Percentiles rank a stretch among this genome's conserved stretches.
Evolutionary conservation across 2,329 filamentous ascomycete genomes (phyloP).

Genomic region (Colletotrichum viniferum): DNA sequence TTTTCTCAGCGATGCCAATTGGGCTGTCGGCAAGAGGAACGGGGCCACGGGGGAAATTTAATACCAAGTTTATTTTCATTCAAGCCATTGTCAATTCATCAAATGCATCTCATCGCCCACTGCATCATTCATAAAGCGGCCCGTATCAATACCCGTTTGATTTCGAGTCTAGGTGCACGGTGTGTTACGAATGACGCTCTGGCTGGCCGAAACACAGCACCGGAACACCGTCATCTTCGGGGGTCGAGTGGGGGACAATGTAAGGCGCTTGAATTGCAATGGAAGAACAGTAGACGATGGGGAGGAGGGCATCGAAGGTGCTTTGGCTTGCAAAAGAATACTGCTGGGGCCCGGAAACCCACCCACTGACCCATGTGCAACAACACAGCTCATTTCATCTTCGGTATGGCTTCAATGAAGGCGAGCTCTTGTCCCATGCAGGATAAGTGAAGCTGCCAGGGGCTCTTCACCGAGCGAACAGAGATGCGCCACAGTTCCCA

Average conservation of each 20-base stretch:
- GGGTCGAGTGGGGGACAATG: background rate
- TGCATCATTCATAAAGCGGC: background rate
- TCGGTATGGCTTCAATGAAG: background rate
- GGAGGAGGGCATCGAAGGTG: background rate
- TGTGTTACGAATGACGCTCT: background rate
- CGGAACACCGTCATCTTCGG: background rate
- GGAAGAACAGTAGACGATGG: background rate
- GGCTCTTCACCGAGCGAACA: background rate
- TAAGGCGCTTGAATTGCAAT: background rate
- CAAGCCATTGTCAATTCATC: background rate
- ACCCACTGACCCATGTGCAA: background rate
- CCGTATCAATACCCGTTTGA: background rate
- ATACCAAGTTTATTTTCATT: background rate
- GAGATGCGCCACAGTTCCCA: background rate
- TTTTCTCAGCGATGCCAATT: background rate
- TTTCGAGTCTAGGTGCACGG: background rate
- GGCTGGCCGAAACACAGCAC: background rate
- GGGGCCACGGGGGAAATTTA: background rate
- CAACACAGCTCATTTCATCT: background rate
- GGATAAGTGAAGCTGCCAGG: background rate
- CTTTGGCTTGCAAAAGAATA: background rate
- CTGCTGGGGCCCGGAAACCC: background rate
- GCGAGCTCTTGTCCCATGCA: background rate
- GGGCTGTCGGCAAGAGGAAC: background rate
- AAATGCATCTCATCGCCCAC: background rate